These are phyloP conservation scores for Cadophora sp. DNA, from an alignment of 2,329 filamentous ascomycete genomes.

Conservation along the genomic window DNA sequence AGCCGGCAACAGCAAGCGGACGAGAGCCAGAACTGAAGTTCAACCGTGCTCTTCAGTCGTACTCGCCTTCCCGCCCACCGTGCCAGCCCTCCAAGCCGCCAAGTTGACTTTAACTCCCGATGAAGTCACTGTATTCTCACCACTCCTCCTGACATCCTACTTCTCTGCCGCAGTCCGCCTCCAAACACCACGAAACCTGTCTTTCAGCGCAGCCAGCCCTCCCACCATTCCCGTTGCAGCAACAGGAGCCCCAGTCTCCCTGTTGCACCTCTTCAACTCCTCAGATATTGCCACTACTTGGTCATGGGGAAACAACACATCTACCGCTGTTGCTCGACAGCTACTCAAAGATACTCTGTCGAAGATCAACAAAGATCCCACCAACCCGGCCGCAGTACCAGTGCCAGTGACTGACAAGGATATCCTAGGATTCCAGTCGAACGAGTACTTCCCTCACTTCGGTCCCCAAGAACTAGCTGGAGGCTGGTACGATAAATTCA, in stretches of 20 bases:
- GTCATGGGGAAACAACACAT: constrained; percentile 20
- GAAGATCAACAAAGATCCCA: constrained; percentile 17
- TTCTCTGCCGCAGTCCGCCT: constrained; percentile 21
- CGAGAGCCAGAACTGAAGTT: neutral
- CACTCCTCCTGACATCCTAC: constrained; percentile 1
- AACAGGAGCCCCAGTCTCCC: constrained; percentile 14
- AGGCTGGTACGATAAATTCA: constrained; percentile 22
- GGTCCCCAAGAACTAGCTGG: constrained; percentile 10
- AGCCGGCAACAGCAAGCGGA: neutral
- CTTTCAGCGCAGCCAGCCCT: constrained; percentile 16
- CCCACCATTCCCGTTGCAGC: constrained; percentile 9
- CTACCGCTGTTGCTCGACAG: constrained; percentile 3
- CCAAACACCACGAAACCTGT: constrained; percentile 12
- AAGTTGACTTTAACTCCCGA: neutral
- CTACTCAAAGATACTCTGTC: constrained; percentile 14
- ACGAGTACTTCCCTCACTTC: constrained; percentile 23
- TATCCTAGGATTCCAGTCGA: constrained; percentile 15
- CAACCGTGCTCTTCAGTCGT: constrained; percentile 20
- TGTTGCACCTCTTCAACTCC: neutral
- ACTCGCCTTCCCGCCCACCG: constrained; percentile 23
- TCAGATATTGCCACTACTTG: constrained; percentile 20
- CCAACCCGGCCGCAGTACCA: neutral
- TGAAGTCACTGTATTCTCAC: constrained; percentile 15
- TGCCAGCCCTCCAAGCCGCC: constrained; percentile 19
- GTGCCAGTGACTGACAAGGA: constrained; percentile 16